These are phyloP conservation scores for Durusdinium trenchii DNA, from an alignment of 73 alveolate genomes.

Conservation along the genomic window DNA sequence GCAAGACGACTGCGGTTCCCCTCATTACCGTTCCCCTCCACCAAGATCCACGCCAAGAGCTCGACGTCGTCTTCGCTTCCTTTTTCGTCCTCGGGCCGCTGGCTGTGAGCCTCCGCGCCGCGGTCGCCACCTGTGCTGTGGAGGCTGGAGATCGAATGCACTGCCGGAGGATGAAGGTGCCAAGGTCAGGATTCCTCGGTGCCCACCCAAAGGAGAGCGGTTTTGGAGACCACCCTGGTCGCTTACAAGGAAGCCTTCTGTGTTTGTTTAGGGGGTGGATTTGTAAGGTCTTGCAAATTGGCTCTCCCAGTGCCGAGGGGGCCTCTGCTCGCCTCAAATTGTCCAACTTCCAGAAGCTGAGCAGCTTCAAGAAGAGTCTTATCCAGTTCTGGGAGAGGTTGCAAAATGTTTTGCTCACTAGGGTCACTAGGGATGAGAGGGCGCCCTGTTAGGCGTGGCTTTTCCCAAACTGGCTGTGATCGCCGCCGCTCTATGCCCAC, in stretches of 20 bases:
- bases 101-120: conserved; percentile 5
- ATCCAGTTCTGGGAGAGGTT: too few species aligned
- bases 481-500: too few species aligned
- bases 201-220: not conserved
- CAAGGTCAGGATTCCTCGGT: conserved; percentile 26
- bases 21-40: too few species aligned
- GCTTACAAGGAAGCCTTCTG: not conserved
- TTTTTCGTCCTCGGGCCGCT: not conserved
- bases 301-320: too few species aligned
- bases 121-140: not conserved
- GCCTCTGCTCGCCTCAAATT: too few species aligned
- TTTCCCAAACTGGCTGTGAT: too few species aligned
- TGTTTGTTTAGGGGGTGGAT: not conserved
- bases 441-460: too few species aligned
- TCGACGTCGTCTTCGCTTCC: not conserved
- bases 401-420: too few species aligned
- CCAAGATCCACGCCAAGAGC: not conserved
- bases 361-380: too few species aligned
- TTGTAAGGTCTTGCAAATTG: too few species aligned
- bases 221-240: not conserved
- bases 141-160: not conserved
- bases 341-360: too few species aligned
- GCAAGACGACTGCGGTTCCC: not conserved
- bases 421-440: too few species aligned
- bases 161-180: conserved; percentile 25